Evolutionary conservation across 495 filamentous ascomycete species (phyloP).

Genomic region (Parachaetomium inaequale): DNA sequence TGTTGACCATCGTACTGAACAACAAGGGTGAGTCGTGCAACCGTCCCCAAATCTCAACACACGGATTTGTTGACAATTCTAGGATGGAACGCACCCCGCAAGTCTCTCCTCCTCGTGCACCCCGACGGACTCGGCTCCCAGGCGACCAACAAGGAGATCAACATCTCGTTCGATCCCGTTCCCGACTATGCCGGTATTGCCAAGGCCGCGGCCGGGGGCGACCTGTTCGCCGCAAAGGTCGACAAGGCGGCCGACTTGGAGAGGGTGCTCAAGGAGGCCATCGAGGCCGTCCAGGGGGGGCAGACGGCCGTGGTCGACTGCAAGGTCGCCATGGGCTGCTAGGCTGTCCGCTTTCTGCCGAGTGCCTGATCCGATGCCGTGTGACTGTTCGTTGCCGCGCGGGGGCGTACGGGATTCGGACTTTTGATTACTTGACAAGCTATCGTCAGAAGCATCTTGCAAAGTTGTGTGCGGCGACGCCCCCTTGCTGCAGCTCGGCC

Average conservation of each 20-base stretch:
- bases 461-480: too few relatives aligned
- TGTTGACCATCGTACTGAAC: conserved; percentile 88
- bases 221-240: conserved; percentile 60
- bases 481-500: too few relatives aligned
- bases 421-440: too few relatives aligned
- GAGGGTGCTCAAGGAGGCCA: conserved; percentile 59
- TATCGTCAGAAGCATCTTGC: too few relatives aligned
- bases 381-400: too few relatives aligned
- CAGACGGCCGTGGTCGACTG: conserved; percentile 63
- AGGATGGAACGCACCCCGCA: conserved; percentile 84
- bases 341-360: background rate
- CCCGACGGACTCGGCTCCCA: conserved; percentile 74
- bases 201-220: conserved; percentile 74
- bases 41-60: too few relatives aligned
- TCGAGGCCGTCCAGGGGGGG: conserved; percentile 63
- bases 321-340: conserved; percentile 45
- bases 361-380: background rate
- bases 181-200: conserved; percentile 93
- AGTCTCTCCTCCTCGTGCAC: conserved; percentile 75
- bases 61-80: conserved; percentile 12
- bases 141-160: conserved; percentile 79
- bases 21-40: conserved; percentile 68
- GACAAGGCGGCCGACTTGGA: conserved; percentile 60
- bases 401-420: background rate
- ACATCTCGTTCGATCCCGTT: conserved; percentile 80